These are phyloP conservation scores for Metschnikowia noctiluminum DNA, from an alignment of 805 yeast species.

Conservation along the genomic window DNA sequence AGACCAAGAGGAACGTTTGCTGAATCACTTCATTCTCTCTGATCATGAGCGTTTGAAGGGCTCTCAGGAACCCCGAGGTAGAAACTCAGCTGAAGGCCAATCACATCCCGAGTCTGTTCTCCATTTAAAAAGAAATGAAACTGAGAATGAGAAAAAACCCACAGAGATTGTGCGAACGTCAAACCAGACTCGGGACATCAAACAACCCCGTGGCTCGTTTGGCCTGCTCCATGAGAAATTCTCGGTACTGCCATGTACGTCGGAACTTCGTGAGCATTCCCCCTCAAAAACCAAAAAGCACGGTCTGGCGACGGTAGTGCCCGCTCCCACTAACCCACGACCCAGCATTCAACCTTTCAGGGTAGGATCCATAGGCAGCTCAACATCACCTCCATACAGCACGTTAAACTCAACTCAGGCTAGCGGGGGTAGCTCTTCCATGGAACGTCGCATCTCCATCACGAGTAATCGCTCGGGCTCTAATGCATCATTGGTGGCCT, in stretches of 20 bases:
- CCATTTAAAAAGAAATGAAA: not conserved
- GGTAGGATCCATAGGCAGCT: conserved; percentile 53
- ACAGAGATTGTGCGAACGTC: not conserved
- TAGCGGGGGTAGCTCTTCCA: conserved; percentile 18
- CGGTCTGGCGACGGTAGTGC: conserved; percentile 1
- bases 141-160: no score
- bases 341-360: conserved; percentile 57
- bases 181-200: not conserved
- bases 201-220: conserved; percentile 12
- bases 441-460: conserved; percentile 39
- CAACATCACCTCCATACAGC: conserved; percentile 35
- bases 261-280: conserved; percentile 12
- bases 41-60: conserved; percentile 27
- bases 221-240: conserved; percentile 13
- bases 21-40: conserved; percentile 52
- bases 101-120: not conserved
- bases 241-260: conserved; percentile 19
- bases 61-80: not conserved
- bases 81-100: not conserved
- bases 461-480: conserved; percentile 48
- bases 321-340: conserved; percentile 1
- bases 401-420: conserved; percentile 13
- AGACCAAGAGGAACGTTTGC: conserved; percentile 62
- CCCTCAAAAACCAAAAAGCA: not conserved
- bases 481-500: conserved; percentile 51